A percentile compares a stretch with the other conserved stretches of the same genome.
Evolutionary conservation across 139 green algal species (phyloP).

Genomic region (Diplosphaera chodatii): DNA sequence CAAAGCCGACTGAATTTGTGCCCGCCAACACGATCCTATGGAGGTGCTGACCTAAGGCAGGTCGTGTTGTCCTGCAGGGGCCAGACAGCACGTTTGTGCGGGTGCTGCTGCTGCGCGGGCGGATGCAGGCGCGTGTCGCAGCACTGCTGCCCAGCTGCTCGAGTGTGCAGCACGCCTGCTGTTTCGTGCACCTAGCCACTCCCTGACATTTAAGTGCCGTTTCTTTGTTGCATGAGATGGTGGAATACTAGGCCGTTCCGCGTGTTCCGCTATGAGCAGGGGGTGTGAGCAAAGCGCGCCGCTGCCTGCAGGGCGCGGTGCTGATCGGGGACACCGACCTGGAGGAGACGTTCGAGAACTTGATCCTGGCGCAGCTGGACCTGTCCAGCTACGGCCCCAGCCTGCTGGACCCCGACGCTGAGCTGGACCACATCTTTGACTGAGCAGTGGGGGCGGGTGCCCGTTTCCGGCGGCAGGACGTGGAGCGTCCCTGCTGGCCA

Average conservation of each 20-base stretch:
- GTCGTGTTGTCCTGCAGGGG: conserved; percentile 14
- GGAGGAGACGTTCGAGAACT: conserved; percentile 82
- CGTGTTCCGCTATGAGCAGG: no score
- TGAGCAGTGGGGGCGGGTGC: conserved; percentile 19
- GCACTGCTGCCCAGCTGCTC: no score
- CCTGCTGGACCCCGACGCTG: conserved; percentile 71
- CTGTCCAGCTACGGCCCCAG: conserved; percentile 49
- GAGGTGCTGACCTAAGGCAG: not conserved
- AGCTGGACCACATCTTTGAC: conserved; percentile 78
- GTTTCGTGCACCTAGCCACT: no score
- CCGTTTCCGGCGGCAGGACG: no score
- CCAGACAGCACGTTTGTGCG: conserved; percentile 60
- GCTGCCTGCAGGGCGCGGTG: conserved; percentile 44
- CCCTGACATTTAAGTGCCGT: no score
- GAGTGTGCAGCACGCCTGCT: no score
- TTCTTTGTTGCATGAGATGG: no score
- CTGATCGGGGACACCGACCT: conserved; percentile 79
- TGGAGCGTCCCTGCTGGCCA: no score
- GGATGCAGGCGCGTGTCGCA: conserved; percentile 50
- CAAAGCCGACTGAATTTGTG: no score
- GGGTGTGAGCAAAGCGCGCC: no score
- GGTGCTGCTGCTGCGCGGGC: conserved; percentile 67
- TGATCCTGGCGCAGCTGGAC: conserved; percentile 82
- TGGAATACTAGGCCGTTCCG: no score
- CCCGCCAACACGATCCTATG: not conserved